A percentile compares a stretch with the other conserved stretches of the same genome.
Evolutionary conservation across 2,329 filamentous ascomycete genomes (phyloP).

Genomic region (Diaporthe sp.): DNA sequence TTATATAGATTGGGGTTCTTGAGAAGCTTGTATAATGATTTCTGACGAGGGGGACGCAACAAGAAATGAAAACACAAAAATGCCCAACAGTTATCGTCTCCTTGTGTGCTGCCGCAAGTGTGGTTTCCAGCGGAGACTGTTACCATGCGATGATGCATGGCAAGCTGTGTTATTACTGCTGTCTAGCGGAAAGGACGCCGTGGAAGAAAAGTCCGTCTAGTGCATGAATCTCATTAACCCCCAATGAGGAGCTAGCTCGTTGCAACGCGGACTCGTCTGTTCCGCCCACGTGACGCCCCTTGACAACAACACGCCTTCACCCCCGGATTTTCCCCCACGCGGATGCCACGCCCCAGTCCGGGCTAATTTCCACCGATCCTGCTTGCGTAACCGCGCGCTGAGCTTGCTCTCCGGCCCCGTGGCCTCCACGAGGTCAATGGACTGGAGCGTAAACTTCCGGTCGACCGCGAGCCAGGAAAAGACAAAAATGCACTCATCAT

Average conservation of each 20-base stretch:
- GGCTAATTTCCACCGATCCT: constrained; percentile 19
- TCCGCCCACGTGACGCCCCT: constrained; percentile 27
- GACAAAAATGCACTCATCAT: constrained; percentile 7
- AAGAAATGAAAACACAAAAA: constrained; percentile 19
- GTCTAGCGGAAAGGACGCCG: neutral
- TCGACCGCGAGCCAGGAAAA: constrained; percentile 7
- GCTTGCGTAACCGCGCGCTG: neutral
- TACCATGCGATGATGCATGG: neutral
- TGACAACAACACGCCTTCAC: neutral
- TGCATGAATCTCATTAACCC: neutral
- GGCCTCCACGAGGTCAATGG: neutral
- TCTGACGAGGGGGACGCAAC: neutral
- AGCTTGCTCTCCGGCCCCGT: neutral
- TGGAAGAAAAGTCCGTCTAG: neutral
- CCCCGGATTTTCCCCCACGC: constrained; percentile 8
- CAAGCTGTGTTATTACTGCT: neutral
- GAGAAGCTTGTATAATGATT: constrained; percentile 15
- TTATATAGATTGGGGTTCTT: constrained; percentile 31
- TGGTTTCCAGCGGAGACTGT: neutral
- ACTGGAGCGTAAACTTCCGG: constrained; percentile 3
- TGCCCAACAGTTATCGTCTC: neutral
- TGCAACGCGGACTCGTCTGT: constrained; percentile 16
- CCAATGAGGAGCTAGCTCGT: neutral
- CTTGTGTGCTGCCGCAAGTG: neutral
- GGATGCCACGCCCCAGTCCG: neutral